Base-by-base conservation (phyloP, 2,329 filamentous ascomycete species). In the Aspergillus eucalypticola region DNA sequence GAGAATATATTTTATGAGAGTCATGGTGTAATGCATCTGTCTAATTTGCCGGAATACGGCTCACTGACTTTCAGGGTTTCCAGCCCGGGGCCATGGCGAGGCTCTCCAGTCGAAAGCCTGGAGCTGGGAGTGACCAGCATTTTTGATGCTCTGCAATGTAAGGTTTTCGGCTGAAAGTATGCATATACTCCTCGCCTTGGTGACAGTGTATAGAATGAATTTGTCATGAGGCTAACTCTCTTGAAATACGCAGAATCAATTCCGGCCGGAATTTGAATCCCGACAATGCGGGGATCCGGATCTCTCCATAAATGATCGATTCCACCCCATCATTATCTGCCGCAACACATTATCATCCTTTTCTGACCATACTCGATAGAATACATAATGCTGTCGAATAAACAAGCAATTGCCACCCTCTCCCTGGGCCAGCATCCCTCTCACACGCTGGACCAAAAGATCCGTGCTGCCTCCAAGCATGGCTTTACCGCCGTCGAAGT, bases 401-500 rank as follows among this genome's bases (percentile, higher is more conserved):
- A 69, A 44, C 52, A 71, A 50, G 73, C 73, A n/a, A 72, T 75
- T 15, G 64, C 66, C 52, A 70, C 64, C 13, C 46, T 71, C 5
- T 74, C 72, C 25, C 56, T 74, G n/a, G 70, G 72, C 29, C 67
- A 72, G 56, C 66, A 73, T 55, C 59, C 64, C 15, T 68, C 67
- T 8, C 73, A 76, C 56, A 44, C 56, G 0, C 65, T 76, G 23
- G 70, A 75, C 51, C 62, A 64, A 15, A 75, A 75, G 55, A 67
- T 75, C 57, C 57, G 32, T 15, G 69, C 67, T 19, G 70, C 72
- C 5, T 63, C 69, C 5, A 49, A 66, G 10, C 57, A 69, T 42
- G 69, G 70, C 25, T 75, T 68, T 56, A 49, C 60, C 6, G 74
- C 71, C 7, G 60, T 76, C 17, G 74, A 75, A 57, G 66, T 75